Evolutionary conservation across 2,329 filamentous ascomycete genomes (phyloP), one percentile per base, ranked within the genome.

Genomic region (Fusarium veterinarium): DNA sequence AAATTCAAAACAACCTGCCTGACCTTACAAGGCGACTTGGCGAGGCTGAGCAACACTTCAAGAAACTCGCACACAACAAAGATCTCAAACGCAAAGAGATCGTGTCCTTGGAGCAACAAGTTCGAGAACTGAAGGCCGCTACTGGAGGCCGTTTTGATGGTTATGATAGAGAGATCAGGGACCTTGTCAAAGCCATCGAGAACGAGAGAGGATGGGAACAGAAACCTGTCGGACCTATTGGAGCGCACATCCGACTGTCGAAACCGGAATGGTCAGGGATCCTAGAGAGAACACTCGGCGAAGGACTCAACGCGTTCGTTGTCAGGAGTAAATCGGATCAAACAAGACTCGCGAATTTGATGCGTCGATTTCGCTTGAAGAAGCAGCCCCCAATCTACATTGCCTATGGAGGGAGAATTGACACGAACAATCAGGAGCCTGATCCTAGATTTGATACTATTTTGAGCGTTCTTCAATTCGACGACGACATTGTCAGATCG

Each of bases 261-360:
- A 91, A 95, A 73, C 92, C 93, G 2, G 87, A 93, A 75, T 99
- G 96, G 96, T 92, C 92, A 3, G 88, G 89, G 1, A 90, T 97
- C 46, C 81, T 99, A 19, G 96, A 99, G 79, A 92, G 88, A 70
- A 89, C 89, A 3, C 87, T 97, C 49, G 93, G 93, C n/a, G 82
- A 81, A 7, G 86, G 84, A 1, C 84, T 98, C 37, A 92, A 90
- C 69, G 91, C 89, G 3, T 99, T 98, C 78, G 89, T 97, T 56
- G 95, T 98, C 45, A 91, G 90, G 10, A 94, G 86, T 80, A 94
- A 93, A 77, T 82, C 85, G 17, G 96, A 99, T 79, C 91, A 94
- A 79, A 86, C 86, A n/a, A 86, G 89, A 11, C 85, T 99, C 7
- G 87, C 86, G 20, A 80, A 80, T 6, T 81, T 97, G 73, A 92